These are phyloP conservation scores for Plantago coronopus DNA, from an alignment of 305 asterid genomes.

Conservation along the genomic window DNA sequence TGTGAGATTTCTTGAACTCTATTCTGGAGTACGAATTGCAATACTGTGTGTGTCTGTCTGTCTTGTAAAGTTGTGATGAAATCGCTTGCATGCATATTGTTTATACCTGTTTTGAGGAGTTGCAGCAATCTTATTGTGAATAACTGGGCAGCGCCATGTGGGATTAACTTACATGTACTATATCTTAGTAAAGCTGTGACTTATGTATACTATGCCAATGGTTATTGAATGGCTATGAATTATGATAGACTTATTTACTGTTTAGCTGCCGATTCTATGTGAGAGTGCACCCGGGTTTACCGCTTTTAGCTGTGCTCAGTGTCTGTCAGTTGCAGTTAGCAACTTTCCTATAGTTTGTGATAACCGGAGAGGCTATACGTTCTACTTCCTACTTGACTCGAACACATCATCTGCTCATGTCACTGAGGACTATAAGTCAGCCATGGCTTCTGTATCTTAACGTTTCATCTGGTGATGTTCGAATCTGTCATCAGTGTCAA, in stretches of 20 bases:
- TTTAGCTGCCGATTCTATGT: too few species aligned
- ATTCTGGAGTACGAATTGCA: slow-evolving; percentile 1
- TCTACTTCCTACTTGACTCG: slow-evolving; percentile 60
- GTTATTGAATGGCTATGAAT: too few species aligned
- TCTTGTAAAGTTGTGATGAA: background rate
- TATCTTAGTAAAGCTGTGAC: too few species aligned
- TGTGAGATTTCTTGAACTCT: slow-evolving; percentile 12
- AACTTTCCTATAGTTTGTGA: slow-evolving; percentile 38
- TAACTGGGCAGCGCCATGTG: too few species aligned
- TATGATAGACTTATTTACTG: too few species aligned
- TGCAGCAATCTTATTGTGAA: too few species aligned
- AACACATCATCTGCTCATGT: slow-evolving; percentile 13
- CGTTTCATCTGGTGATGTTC: background rate
- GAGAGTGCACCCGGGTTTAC: slow-evolving; percentile 72
- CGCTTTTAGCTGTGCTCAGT: slow-evolving; percentile 61
- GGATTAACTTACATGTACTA: too few species aligned
- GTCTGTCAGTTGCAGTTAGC: slow-evolving; percentile 53
- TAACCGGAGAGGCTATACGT: slow-evolving; percentile 64
- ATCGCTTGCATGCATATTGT: background rate
- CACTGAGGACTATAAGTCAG: slow-evolving; percentile 6
- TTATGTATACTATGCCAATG: too few species aligned
- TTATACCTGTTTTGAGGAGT: too few species aligned
- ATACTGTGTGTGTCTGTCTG: background rate
- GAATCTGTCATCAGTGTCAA: too few species aligned
- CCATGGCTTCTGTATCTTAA: slow-evolving; percentile 15